Evolutionary conservation across 495 filamentous ascomycete species (phyloP).

Genomic region (Penicillium steckii): DNA sequence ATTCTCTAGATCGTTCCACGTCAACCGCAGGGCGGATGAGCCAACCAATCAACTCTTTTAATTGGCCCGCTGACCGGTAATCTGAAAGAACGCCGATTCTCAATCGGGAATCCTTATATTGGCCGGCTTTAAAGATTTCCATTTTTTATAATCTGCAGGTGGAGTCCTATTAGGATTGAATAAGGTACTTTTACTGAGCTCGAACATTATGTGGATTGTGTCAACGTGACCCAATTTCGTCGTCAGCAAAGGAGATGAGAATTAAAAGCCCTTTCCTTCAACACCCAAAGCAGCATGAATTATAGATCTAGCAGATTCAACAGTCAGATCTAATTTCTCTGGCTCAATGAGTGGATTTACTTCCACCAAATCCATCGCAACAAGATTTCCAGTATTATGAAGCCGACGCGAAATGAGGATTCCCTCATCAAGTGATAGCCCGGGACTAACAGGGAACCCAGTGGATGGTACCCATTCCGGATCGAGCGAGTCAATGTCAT

Average conservation of each 20-base stretch:
- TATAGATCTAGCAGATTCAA: not conserved
- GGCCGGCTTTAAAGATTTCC: no score
- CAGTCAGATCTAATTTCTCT: not conserved
- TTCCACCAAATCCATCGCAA: constrained; percentile 83
- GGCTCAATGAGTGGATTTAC: constrained; percentile 62
- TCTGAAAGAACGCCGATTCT: not conserved
- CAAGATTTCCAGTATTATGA: constrained; percentile 73
- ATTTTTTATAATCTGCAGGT: no score
- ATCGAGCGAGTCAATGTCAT: constrained; percentile 87
- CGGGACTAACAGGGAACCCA: constrained; percentile 79
- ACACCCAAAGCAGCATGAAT: not conserved
- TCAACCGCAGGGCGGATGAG: not conserved
- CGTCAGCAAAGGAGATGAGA: no score
- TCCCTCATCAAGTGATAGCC: constrained; percentile 57
- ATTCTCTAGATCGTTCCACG: not conserved
- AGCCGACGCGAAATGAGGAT: constrained; percentile 40
- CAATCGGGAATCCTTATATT: not conserved
- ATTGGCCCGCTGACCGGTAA: not conserved
- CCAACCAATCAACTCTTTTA: not conserved
- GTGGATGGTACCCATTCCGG: constrained; percentile 82
- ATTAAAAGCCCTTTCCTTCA: no score
- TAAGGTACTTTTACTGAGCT: no score
- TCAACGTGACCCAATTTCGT: no score
- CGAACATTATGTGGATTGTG: not conserved
- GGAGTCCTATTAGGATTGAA: no score